phyloP scores from a whole-genome alignment of 2,329 filamentous ascomycete genomes.

The Calonectria multiphialidica region DNA sequence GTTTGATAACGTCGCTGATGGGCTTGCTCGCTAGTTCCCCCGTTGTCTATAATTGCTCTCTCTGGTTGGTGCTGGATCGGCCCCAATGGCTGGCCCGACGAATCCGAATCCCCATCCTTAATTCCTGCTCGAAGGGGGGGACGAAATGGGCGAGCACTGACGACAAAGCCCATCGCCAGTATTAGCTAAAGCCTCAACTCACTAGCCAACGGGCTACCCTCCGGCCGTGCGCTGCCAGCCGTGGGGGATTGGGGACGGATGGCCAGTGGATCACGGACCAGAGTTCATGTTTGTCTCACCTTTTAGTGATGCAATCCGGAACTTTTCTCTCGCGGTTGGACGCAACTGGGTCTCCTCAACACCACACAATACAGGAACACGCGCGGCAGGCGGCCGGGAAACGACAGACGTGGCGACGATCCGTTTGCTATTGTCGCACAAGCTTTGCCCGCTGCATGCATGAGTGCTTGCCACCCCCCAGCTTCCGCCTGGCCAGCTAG shows the following conservation, averaged over 20 bases:
- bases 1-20: neutral
- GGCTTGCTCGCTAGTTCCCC: neutral
- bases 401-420: neutral
- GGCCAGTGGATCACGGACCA: neutral
- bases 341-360: neutral
- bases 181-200: slow-evolving; percentile 1
- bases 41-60: neutral
- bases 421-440: neutral
- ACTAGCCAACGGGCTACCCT: neutral
- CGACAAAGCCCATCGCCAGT: neutral
- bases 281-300: neutral
- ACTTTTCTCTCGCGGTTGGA: neutral
- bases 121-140: neutral
- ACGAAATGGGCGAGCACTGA: neutral
- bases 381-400: neutral
- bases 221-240: neutral
- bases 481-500: neutral
- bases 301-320: neutral
- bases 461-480: neutral
- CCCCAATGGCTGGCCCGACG: neutral
- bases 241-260: neutral
- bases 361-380: neutral
- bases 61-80: neutral
- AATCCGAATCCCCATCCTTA: neutral
- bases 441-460: neutral